phyloP scores from a whole-genome alignment of 352 stramenopile species.

The Globisporangium nagaii region DNA sequence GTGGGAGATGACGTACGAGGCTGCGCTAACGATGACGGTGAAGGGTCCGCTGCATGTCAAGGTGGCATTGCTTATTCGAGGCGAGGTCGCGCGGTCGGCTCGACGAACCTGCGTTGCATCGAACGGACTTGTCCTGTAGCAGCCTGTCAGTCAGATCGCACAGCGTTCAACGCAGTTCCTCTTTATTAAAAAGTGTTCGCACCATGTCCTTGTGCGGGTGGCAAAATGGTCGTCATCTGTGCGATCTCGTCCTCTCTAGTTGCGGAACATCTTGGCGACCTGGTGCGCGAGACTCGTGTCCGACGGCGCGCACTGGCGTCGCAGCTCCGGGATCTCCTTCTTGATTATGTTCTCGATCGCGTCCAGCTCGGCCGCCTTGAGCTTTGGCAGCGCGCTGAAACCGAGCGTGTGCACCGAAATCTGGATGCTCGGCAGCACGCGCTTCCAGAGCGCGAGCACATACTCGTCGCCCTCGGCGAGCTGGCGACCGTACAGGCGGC shows the following conservation, averaged over 20 bases:
- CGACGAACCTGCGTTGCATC: too few species aligned
- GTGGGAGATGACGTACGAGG: neutral
- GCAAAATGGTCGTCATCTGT: neutral
- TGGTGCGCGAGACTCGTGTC: slow-evolving; percentile 82
- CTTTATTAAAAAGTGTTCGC: too few species aligned
- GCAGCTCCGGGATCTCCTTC: slow-evolving; percentile 85
- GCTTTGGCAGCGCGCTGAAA: slow-evolving; percentile 79
- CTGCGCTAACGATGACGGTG: neutral
- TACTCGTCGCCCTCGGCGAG: slow-evolving; percentile 98
- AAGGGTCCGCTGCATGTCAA: neutral
- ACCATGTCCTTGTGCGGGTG: too few species aligned
- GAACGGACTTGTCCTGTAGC: too few species aligned
- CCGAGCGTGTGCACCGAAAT: slow-evolving; percentile 84
- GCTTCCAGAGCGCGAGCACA: slow-evolving; percentile 91
- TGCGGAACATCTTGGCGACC: slow-evolving; percentile 80
- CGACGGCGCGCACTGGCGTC: slow-evolving; percentile 74
- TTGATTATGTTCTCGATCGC: slow-evolving; percentile 88
- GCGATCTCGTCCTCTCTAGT: too few species aligned
- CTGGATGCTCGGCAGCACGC: slow-evolving; percentile 80
- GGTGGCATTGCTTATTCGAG: neutral
- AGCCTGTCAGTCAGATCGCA: too few species aligned
- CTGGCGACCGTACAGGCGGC: slow-evolving; percentile 90
- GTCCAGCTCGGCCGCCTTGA: slow-evolving; percentile 76
- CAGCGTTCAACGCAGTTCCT: too few species aligned
- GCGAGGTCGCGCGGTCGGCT: neutral